These are phyloP conservation scores for Bathelium albidoporum DNA, from an alignment of 495 filamentous ascomycete species.

Conservation along the genomic window DNA sequence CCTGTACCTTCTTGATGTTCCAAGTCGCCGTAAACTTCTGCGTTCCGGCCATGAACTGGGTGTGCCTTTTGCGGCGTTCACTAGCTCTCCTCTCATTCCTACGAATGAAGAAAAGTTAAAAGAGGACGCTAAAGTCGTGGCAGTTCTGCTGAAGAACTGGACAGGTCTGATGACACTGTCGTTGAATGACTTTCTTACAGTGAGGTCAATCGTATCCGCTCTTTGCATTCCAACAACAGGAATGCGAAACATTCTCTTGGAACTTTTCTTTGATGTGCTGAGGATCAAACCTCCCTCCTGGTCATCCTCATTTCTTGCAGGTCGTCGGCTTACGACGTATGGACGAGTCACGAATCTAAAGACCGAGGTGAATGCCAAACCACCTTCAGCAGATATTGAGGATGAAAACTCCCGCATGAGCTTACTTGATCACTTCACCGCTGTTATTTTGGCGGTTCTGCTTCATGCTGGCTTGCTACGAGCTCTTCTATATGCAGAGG, in stretches of 20 bases:
- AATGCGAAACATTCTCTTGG: conserved; percentile 58
- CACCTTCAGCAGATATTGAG: conserved; percentile 38
- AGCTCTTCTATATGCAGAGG: conserved; percentile 52
- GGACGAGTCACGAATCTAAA: conserved; percentile 85
- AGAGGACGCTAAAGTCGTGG: conserved; percentile 74
- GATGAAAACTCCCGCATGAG: conserved; percentile 62
- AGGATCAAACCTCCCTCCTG: conserved; percentile 92
- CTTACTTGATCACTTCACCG: conserved; percentile 85
- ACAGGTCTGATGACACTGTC: conserved; percentile 74
- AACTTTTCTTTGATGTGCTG: conserved; percentile 81
- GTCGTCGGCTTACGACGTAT: conserved; percentile 82
- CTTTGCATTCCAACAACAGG: conserved; percentile 60
- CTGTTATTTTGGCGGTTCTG: conserved; percentile 76
- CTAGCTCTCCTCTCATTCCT: conserved; percentile 62
- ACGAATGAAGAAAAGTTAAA: conserved; percentile 64
- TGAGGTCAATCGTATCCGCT: conserved; percentile 70
- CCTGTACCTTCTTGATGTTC: conserved; percentile 78
- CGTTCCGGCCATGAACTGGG: conserved; percentile 59
- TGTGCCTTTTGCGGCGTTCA: conserved; percentile 59
- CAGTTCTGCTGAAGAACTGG: conserved; percentile 88
- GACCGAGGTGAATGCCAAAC: conserved; percentile 43
- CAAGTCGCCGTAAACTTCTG: conserved; percentile 66
- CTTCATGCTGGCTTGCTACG: conserved; percentile 70
- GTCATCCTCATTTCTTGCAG: conserved; percentile 91
- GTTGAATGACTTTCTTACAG: conserved; percentile 72